A percentile compares a stretch with the other conserved stretches of the same genome.
phyloP scores from a whole-genome alignment of 257 asterid species.

The Oldenlandia corymbosa region DNA sequence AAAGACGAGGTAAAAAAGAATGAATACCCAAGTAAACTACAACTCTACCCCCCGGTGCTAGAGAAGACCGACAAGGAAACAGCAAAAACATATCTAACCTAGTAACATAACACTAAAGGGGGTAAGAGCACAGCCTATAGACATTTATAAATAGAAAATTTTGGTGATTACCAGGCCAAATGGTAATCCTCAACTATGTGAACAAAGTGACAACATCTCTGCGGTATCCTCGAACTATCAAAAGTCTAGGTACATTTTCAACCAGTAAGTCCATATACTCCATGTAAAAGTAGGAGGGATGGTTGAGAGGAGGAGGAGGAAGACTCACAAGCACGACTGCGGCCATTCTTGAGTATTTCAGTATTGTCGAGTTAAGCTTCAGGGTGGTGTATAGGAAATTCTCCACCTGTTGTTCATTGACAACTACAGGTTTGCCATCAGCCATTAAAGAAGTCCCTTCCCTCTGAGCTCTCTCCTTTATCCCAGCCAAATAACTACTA shows the following conservation, averaged over 20 bases:
- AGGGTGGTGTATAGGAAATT: slow-evolving; percentile 74
- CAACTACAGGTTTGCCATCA: slow-evolving; percentile 69
- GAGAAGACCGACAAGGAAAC: not conserved
- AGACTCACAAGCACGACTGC: slow-evolving; percentile 93
- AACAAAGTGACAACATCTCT: slow-evolving; percentile 95
- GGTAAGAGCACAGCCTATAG: not conserved
- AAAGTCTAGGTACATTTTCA: slow-evolving; percentile 88
- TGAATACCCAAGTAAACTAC: slow-evolving; percentile 5
- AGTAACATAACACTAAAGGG: not conserved
- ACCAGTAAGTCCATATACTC: slow-evolving; percentile 96
- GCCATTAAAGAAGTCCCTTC: slow-evolving; percentile 60
- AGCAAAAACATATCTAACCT: not conserved
- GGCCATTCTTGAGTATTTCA: slow-evolving; percentile 86
- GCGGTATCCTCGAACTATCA: slow-evolving; percentile 89
- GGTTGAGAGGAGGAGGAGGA: slow-evolving; percentile 89
- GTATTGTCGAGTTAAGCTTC: slow-evolving; percentile 79
- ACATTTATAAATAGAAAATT: slow-evolving; percentile 5
- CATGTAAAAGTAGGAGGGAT: slow-evolving; percentile 86
- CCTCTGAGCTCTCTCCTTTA: slow-evolving; percentile 57
- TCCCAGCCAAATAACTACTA: slow-evolving; percentile 37
- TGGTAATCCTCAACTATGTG: slow-evolving; percentile 38
- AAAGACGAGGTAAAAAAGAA: slow-evolving; percentile 2
- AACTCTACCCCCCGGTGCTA: not conserved
- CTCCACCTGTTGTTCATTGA: slow-evolving; percentile 78
- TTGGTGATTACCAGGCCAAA: not conserved